Conservation (phyloP, 306 rosid genomes). For the Prunus mira region DNA sequence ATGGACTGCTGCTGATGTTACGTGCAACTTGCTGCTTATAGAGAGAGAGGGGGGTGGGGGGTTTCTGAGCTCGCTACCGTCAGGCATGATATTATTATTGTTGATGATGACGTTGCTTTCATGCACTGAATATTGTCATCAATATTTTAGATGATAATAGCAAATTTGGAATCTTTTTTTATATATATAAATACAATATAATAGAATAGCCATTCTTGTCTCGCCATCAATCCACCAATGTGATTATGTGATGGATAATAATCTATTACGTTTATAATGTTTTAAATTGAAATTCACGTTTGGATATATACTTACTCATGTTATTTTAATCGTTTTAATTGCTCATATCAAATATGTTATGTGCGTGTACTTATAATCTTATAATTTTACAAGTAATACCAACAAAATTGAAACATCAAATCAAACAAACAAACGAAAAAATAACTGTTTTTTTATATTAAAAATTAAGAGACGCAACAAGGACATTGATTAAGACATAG, state of each 20-base stretch:
- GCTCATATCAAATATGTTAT: no score
- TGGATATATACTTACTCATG: not conserved
- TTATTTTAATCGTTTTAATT: no score
- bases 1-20: not conserved
- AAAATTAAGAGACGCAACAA: not conserved
- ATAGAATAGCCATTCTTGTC: not conserved
- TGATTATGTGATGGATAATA: not conserved
- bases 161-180: no score
- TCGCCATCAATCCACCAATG: not conserved
- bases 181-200: no score
- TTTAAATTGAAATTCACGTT: not conserved
- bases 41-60: not conserved
- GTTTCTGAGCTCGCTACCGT: no score
- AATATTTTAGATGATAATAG: no score
- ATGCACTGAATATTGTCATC: not conserved
- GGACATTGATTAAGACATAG: not conserved
- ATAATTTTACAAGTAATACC: not conserved
- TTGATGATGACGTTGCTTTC: not conserved
- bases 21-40: not conserved
- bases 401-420: not conserved
- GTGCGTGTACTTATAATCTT: no score
- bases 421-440: no score
- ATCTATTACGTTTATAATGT: no score
- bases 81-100: not conserved
- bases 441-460: no score